Evolutionary conservation across 805 yeast species (phyloP).

Genomic region (Clavispora asparagi): DNA sequence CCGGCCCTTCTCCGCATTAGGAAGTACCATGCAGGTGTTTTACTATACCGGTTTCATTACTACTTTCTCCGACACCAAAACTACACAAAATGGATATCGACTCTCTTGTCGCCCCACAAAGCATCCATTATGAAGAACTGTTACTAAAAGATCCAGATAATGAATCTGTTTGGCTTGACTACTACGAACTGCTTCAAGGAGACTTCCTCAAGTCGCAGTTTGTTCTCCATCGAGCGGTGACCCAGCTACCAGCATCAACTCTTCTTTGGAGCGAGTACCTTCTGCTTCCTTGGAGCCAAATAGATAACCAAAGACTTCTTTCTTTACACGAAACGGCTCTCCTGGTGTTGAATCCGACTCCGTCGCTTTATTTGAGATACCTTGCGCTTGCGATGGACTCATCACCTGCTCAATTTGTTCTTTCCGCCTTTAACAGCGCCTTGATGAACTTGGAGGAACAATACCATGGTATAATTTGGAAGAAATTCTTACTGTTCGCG

Average conservation of each 20-base stretch:
- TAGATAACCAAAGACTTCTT: not conserved
- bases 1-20: not conserved
- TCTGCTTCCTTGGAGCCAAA: slow-evolving; percentile 10
- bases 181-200: slow-evolving; percentile 7
- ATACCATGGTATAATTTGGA: slow-evolving; percentile 44
- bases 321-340: slow-evolving; percentile 7
- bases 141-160: slow-evolving; percentile 5
- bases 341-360: slow-evolving; percentile 1
- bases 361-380: slow-evolving; percentile 10
- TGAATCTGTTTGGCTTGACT: slow-evolving; percentile 14
- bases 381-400: not conserved
- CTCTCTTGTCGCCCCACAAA: slow-evolving; percentile 5
- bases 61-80: not conserved
- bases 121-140: slow-evolving; percentile 9
- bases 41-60: not conserved
- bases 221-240: slow-evolving; percentile 13
- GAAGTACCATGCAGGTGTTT: not conserved
- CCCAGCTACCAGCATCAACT: slow-evolving; percentile 10
- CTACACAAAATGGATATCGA: slow-evolving; percentile 4
- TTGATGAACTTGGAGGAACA: slow-evolving; percentile 44
- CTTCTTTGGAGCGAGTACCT: slow-evolving; percentile 15
- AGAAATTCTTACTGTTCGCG: slow-evolving; percentile 50
- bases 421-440: slow-evolving; percentile 41
- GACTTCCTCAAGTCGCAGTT: slow-evolving; percentile 4
- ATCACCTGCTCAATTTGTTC: not conserved